Conservation (phyloP, 2,329 filamentous ascomycete species). For the Verruconis gallopava region DNA sequence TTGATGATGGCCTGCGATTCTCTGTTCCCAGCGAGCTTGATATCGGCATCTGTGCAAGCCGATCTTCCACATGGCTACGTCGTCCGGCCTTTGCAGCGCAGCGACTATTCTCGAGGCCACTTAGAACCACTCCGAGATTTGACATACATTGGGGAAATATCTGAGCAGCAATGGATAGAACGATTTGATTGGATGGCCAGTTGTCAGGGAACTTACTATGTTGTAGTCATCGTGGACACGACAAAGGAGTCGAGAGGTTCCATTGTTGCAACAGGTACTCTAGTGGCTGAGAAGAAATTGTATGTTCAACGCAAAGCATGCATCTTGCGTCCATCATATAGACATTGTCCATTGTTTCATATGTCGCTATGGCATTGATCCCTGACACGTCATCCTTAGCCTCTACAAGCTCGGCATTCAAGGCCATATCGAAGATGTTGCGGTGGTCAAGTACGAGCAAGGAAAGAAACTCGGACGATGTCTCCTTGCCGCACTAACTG, state of each 20-base stretch:
- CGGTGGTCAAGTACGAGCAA: constrained; percentile 13
- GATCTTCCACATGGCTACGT: constrained; percentile 13
- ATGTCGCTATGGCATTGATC: too few relatives aligned
- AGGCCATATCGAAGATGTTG: constrained; percentile 16
- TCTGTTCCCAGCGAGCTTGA: constrained; percentile 5
- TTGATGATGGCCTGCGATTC: too few relatives aligned
- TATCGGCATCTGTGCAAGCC: constrained; percentile 3
- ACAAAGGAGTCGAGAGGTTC: constrained; percentile 2
- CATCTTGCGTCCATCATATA: too few relatives aligned
- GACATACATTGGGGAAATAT: constrained; percentile 12
- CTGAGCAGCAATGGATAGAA: constrained; percentile 13
- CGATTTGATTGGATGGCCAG: constrained; percentile 12
- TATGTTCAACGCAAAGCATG: too few relatives aligned
- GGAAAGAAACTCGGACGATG: constrained; percentile 16
- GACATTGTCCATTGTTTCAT: too few relatives aligned
- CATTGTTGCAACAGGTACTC: constrained; percentile 15
- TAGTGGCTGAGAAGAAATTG: constrained; percentile 15
- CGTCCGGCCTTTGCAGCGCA: constrained; percentile 13
- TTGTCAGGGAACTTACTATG: constrained; percentile 12
- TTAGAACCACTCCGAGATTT: constrained; percentile 12
- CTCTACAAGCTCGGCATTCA: constrained; percentile 10
- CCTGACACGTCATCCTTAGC: constrained; percentile 3
- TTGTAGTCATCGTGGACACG: constrained; percentile 13
- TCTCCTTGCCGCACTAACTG: constrained; percentile 14
- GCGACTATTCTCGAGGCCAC: constrained; percentile 14